Base-by-base conservation (phyloP, 1,139 yeast genomes). In the Candida frijolesensis region DNA sequence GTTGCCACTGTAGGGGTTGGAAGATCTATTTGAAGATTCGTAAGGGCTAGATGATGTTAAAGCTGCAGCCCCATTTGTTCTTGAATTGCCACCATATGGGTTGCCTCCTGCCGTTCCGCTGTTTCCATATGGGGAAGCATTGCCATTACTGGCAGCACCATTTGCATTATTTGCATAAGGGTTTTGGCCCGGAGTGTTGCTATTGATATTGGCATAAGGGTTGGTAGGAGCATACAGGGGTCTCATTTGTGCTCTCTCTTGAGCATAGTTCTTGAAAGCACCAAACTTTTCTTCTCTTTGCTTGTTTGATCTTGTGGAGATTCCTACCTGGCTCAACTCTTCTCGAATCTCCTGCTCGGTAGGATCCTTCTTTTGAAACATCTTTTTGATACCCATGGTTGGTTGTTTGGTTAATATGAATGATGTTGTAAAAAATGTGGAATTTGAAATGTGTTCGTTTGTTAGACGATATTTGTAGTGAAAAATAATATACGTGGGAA, bases 201-300 rank as follows among this genome's bases (percentile, higher is more conserved):
- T 44, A 19, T 37, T 44, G 16, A 74, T 65, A 55, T 70, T 72
- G 37, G 78, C 77, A 55, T 77, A 76, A 0, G 80, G 80, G 50
- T 76, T 75, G 7, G 53, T 83, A 57, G 74, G 83, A 46, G 67
- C 82, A 67, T 61, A 74, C 60, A 72, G 82, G 54, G 80, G 69
- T 63, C 74, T 62, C 56, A 65, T 56, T 51, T 61, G 52, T 60
- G 72, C 69, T 45, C 74, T 60, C 45, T 82, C 83, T 55, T 77
- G 79, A 12, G 89, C 87, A 66, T 79, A 84, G 51, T 75, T 74
- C 42, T 77, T 77, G 62, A 85, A 87, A 2, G 90, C 91, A 9
- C 85, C 82, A 64, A 87, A 87, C 59, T 83, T 82, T 58, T 77
- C 82, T 56, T 73, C 76, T 57, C 79, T 74, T 7, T 57, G 59